Conservation (phyloP, 176 grass and related monocot species). For the Neostapfia colusana region DNA sequence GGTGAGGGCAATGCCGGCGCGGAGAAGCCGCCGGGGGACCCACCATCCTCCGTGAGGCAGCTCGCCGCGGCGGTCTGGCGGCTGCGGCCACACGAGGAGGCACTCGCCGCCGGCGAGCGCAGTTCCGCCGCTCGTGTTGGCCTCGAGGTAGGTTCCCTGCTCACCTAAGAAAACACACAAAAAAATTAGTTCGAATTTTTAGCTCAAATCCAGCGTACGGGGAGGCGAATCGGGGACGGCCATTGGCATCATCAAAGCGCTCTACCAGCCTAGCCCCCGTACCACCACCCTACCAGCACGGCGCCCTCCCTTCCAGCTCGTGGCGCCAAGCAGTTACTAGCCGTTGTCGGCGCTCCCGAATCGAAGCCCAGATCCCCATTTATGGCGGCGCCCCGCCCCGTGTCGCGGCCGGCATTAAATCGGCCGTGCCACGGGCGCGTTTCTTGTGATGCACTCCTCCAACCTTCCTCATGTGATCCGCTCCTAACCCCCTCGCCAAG, state of each 20-base stretch:
- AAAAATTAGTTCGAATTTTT: background rate
- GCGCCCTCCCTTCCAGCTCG: slow-evolving; percentile 10
- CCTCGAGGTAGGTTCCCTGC: slow-evolving; percentile 34
- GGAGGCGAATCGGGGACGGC: slow-evolving; percentile 32
- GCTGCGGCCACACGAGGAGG: slow-evolving; percentile 45
- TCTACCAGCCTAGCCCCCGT: slow-evolving; percentile 8
- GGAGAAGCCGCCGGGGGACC: slow-evolving; percentile 16
- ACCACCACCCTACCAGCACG: background rate
- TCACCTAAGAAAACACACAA: background rate
- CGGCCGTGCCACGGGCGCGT: slow-evolving; percentile 32
- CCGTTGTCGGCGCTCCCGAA: slow-evolving; percentile 42
- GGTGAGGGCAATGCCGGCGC: background rate
- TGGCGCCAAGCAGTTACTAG: slow-evolving; percentile 42
- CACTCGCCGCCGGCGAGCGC: background rate
- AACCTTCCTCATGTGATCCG: slow-evolving; percentile 37
- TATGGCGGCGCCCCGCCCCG: slow-evolving; percentile 15
- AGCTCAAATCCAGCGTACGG: slow-evolving; percentile 25
- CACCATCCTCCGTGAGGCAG: slow-evolving; percentile 29
- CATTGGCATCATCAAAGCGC: slow-evolving; percentile 22
- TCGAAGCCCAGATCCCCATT: slow-evolving; percentile 52
- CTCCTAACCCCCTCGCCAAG: background rate
- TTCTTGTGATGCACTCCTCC: slow-evolving; percentile 39
- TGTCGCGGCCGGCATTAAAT: slow-evolving; percentile 38
- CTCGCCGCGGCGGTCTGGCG: slow-evolving; percentile 48
- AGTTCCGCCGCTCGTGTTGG: background rate